Evolutionary conservation across 2,329 filamentous ascomycete genomes (phyloP).

Genomic region (Cryphonectria carpinicola): DNA sequence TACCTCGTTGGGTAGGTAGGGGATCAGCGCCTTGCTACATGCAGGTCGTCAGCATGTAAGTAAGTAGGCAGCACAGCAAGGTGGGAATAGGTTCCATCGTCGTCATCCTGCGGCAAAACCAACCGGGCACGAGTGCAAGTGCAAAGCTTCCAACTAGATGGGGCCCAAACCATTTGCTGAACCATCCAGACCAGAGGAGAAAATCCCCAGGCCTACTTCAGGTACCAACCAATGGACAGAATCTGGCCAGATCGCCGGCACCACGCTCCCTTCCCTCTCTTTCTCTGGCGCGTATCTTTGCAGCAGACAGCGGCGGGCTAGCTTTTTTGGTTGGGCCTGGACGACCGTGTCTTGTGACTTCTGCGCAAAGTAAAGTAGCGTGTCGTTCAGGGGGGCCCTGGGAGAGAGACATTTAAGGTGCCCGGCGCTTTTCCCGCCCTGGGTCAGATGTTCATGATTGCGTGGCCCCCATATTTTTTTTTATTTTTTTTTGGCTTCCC

Average conservation of each 20-base stretch:
- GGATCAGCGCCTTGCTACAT: neutral
- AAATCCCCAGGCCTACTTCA: neutral
- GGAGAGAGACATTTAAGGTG: neutral
- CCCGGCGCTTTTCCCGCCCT: neutral
- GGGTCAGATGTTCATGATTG: neutral
- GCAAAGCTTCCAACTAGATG: neutral
- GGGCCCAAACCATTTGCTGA: neutral
- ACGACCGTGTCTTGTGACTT: neutral
- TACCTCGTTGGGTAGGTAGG: neutral
- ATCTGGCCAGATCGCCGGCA: neutral
- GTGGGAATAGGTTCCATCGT: neutral
- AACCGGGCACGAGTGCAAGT: neutral
- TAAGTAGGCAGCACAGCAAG: neutral
- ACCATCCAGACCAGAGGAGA: neutral
- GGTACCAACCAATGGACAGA: neutral
- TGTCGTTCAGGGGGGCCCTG: neutral
- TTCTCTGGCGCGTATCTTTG: neutral
- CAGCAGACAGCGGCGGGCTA: neutral
- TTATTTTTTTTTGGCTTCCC: neutral
- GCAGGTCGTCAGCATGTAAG: neutral
- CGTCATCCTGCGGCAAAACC: conserved; percentile 2
- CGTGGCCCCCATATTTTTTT: neutral
- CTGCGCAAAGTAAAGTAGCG: neutral
- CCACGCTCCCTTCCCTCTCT: neutral
- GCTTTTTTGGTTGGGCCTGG: neutral